Percentiles rank a stretch among this genome's conserved stretches.
These are phyloP conservation scores for Boeremia exigua DNA, from an alignment of 2,329 filamentous ascomycete species.

Conservation along the genomic window DNA sequence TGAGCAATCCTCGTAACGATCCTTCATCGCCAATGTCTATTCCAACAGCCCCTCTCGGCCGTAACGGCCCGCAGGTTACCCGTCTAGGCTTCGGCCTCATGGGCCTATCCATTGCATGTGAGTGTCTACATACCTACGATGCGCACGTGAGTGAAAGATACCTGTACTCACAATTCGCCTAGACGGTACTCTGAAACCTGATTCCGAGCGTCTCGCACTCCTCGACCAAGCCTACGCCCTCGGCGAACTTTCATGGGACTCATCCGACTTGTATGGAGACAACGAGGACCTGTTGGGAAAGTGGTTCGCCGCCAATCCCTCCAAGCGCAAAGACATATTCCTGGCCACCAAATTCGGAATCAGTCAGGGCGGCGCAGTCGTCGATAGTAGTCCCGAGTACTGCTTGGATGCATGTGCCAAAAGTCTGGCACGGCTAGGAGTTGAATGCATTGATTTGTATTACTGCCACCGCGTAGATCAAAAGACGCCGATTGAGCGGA, in stretches of 20 bases:
- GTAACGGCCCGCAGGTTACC: slow-evolving; percentile 59
- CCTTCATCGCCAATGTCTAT: slow-evolving; percentile 33
- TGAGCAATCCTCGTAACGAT: too few species aligned
- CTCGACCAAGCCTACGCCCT: slow-evolving; percentile 59
- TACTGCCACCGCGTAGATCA: slow-evolving; percentile 53
- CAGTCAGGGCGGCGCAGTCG: slow-evolving; percentile 52
- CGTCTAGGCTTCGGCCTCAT: slow-evolving; percentile 63
- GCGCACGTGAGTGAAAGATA: too few species aligned
- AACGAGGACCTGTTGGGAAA: slow-evolving; percentile 44
- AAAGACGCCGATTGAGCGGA: slow-evolving; percentile 56
- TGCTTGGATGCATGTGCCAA: slow-evolving; percentile 47
- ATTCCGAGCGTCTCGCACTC: slow-evolving; percentile 58
- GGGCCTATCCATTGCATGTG: slow-evolving; percentile 57
- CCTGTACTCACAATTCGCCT: too few species aligned
- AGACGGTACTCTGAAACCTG: slow-evolving; percentile 50
- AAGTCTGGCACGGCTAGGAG: slow-evolving; percentile 50
- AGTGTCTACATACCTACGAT: too few species aligned
- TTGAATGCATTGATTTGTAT: slow-evolving; percentile 55
- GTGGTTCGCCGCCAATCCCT: slow-evolving; percentile 48
- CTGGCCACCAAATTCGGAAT: slow-evolving; percentile 46
- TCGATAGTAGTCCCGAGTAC: slow-evolving; percentile 53
- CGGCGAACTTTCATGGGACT: slow-evolving; percentile 51
- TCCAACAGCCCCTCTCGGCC: slow-evolving; percentile 57
- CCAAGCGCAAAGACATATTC: slow-evolving; percentile 56
- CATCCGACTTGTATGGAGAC: slow-evolving; percentile 41